Evolutionary conservation across 2,329 filamentous ascomycete species (phyloP).

Genomic region (Cercospora janseana): DNA sequence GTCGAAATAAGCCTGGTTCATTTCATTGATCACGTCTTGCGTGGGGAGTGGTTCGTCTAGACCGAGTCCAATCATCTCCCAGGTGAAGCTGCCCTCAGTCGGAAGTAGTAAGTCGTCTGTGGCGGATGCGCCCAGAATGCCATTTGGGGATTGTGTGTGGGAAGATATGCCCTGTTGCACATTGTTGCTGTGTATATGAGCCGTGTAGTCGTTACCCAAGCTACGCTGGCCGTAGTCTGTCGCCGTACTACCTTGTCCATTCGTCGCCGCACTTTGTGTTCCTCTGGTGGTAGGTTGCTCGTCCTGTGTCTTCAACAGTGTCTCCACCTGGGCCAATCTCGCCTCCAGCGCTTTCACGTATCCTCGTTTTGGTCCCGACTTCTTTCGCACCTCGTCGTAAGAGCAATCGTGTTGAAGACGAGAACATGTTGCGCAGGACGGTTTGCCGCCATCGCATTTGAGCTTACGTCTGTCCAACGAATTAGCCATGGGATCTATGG

Average conservation of each 20-base stretch:
- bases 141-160: constrained; percentile 6
- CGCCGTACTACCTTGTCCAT: constrained; percentile 14
- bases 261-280: neutral
- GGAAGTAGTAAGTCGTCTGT: constrained; percentile 12
- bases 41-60: constrained; percentile 78
- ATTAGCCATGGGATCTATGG: neutral
- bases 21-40: constrained; percentile 77
- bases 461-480: constrained; percentile 70
- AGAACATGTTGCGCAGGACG: constrained; percentile 84
- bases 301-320: constrained; percentile 73
- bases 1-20: constrained; percentile 85
- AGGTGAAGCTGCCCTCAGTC: constrained; percentile 56
- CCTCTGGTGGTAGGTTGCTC: constrained; percentile 25
- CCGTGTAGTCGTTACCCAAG: constrained; percentile 11
- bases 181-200: constrained; percentile 13
- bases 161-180: constrained; percentile 14
- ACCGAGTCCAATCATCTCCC: constrained; percentile 82
- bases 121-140: constrained; percentile 9
- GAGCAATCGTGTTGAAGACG: constrained; percentile 83
- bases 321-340: constrained; percentile 82
- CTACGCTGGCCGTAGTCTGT: constrained; percentile 26
- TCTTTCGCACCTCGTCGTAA: constrained; percentile 88
- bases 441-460: constrained; percentile 79
- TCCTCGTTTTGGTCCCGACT: constrained; percentile 90
- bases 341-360: constrained; percentile 95